Evolutionary conservation across 108 stramenopile species (phyloP), one percentile per base, ranked within the genome.

Genomic region (Cyclotella cryptica): DNA sequence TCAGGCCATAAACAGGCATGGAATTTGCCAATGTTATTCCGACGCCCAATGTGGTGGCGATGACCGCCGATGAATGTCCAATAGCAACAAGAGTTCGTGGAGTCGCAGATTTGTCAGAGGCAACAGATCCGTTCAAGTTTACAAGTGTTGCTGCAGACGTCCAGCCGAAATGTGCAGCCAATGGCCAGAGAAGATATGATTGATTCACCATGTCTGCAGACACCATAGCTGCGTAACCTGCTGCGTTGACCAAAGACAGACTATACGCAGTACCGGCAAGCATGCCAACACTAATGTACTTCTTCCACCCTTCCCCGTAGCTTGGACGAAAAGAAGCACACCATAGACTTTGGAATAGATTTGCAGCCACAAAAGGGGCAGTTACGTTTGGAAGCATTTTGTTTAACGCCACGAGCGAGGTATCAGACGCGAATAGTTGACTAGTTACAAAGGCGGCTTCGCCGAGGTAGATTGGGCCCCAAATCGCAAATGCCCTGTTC

Each of bases 141-240:
- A 93, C 92, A 57, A 93, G 78, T 18, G 92, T 75, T 15, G 92
- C 90, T 1, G 89, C 92, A 24, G 85, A 83, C 1, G 83, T 77
- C 92, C 92, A 93, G 28, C 90, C 92, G 80, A 90, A 90, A 64
- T 93, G 92, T 24, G 89, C 51, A 17, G 86, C 66, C 52, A 90
- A 52, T 5, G 89, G 88, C 30, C 87, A 53, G 47, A 88, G 61
- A 49, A 81, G 44, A 17, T 71, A 69, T 9, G 83, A 28, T 24
- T 65, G 67, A n/a, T 67, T 41, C 39, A 27, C 21, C 21, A 58
- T 29, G 30, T 67, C 61, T 26, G 71, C 45, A 24, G 66, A 58
- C 13, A 22, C 59, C 58, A 62, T 24, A 11, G 45, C 59, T 44
- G 73, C 81, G n/a, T 70, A 43, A 30, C 63, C 68, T 30, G 74